phyloP scores from a whole-genome alignment of 768 basidiomycete genomes.

The Hygrocybe coccinea region DNA sequence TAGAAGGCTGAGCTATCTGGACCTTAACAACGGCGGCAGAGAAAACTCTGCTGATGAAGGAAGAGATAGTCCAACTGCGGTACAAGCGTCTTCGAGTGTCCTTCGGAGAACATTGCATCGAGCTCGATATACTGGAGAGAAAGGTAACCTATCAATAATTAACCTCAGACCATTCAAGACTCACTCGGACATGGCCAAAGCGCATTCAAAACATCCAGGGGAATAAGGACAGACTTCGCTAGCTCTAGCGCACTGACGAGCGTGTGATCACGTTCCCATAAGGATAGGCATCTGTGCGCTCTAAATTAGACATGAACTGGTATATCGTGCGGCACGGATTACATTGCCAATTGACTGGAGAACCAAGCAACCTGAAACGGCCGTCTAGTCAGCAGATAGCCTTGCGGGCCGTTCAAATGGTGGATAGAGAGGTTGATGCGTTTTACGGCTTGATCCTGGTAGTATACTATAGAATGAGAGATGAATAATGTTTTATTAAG shows the following conservation, averaged over 20 bases:
- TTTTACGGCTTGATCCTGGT: conserved; percentile 63
- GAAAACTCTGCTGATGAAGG: conserved; percentile 39
- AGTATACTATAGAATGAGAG: conserved; percentile 44
- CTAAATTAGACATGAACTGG: neutral
- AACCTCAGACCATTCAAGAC: conserved; percentile 11
- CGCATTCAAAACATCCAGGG: conserved; percentile 61
- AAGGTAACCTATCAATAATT: neutral
- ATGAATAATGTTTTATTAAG: neutral
- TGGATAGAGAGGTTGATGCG: conserved; percentile 53
- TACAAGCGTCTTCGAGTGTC: conserved; percentile 47
- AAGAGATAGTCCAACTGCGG: conserved; percentile 35
- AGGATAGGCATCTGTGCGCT: conserved; percentile 48
- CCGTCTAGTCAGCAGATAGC: conserved; percentile 56
- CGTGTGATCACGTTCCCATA: conserved; percentile 61
- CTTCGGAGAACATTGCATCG: conserved; percentile 48
- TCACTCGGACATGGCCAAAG: conserved; percentile 60
- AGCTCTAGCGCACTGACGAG: conserved; percentile 58
- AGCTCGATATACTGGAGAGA: conserved; percentile 39
- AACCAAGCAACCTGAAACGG: conserved; percentile 74
- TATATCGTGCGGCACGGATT: conserved; percentile 18
- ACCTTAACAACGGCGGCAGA: conserved; percentile 29
- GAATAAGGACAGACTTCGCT: conserved; percentile 57
- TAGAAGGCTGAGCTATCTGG: neutral
- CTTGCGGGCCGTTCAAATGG: conserved; percentile 46
- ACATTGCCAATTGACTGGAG: conserved; percentile 61